Percentiles rank a stretch among this genome's conserved stretches.
phyloP scores from a whole-genome alignment of 2,329 filamentous ascomycete species.

The Whalleya microplaca region DNA sequence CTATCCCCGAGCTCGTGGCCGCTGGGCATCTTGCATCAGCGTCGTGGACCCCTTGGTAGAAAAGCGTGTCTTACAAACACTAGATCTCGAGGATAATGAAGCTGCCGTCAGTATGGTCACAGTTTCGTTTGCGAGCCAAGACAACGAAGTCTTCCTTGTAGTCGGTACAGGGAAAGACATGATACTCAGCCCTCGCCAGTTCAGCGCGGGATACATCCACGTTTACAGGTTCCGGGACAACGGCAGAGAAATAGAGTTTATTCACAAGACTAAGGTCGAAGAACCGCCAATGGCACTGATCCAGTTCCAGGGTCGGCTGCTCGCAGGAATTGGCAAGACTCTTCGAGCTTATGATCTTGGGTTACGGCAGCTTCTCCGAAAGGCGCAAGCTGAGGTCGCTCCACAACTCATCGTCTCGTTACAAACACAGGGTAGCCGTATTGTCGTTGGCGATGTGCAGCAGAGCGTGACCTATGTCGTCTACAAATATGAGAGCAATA shows the following conservation, averaged over 20 bases:
- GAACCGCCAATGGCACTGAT: constrained; percentile 87
- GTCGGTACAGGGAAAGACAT: constrained; percentile 95
- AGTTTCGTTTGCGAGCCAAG: constrained; percentile 85
- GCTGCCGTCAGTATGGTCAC: constrained; percentile 84
- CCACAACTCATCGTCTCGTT: constrained; percentile 86
- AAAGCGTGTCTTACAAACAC: constrained; percentile 73
- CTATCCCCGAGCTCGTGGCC: constrained; percentile 78
- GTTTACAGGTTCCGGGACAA: constrained; percentile 89
- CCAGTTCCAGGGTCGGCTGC: constrained; percentile 87
- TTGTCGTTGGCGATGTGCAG: constrained; percentile 89
- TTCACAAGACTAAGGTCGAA: constrained; percentile 94
- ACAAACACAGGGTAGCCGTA: constrained; percentile 87
- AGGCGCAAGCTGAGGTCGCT: constrained; percentile 79
- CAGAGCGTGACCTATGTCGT: constrained; percentile 91
- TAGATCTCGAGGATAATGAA: constrained; percentile 88
- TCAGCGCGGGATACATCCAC: constrained; percentile 81
- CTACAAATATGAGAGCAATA: constrained; percentile 91
- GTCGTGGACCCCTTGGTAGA: constrained; percentile 81
- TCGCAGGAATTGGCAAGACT: constrained; percentile 82
- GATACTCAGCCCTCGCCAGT: constrained; percentile 75
- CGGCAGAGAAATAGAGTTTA: constrained; percentile 88
- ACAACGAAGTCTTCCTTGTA: constrained; percentile 87
- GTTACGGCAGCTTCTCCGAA: constrained; percentile 88
- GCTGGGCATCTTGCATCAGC: constrained; percentile 96
- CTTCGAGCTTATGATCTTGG: constrained; percentile 91